Base-by-base conservation (phyloP, 163 green algal species). In the Scenedesmus sp. region DNA sequence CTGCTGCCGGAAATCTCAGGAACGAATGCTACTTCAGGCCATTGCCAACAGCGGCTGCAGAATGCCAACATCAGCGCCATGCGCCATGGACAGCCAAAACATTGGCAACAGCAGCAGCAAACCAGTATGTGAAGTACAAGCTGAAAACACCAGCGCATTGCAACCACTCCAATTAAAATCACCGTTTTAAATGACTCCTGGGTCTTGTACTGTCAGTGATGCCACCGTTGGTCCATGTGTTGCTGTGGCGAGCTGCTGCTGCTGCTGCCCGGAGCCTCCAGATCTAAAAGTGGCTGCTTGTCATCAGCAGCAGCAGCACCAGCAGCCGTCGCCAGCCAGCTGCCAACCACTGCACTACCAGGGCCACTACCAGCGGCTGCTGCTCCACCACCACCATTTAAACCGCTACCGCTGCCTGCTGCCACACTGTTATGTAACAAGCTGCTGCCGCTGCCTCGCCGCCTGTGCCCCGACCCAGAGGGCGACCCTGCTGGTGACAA, bases 241-340 rank as follows among this genome's bases (percentile, higher is more conserved):
- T 18, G 72, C 72, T 81, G 72, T n/a, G 72, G 37, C 72, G 18
- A 26, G 72, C 18, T 33, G 35, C 72, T 81, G 72, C 35, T 49
- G 35, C 72, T 81, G 72, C 81, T 86, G 46, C 80, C 44, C n/a
- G 46, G 44, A 13, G 72, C 81, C 13, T 86, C 81, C 5, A 49
- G 30, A 30, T 76, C n/a, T 61, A 87, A 56, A 20, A 87, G n/a
- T 0, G 82, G 82, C 82, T 87, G 33, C 37, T 76, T 40, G 22
- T 86, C 81, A 44, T 43, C 46, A 26, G 9, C 44, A 73, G 33
- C 81, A 73, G 46, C 81, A 68, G 44, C 51, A 76, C 15, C 70
- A 80, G 70, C 70, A 80, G 70, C n/a, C 10, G 70, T 13, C 22
- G 70, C 2, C n/a, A 43, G n/a, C 37, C 72, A 81, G 12, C 72